A percentile compares a stretch with the other conserved stretches of the same genome.
Evolutionary conservation across 2,329 filamentous ascomycete genomes (phyloP).

Genomic region (Colletotrichum sp.): DNA sequence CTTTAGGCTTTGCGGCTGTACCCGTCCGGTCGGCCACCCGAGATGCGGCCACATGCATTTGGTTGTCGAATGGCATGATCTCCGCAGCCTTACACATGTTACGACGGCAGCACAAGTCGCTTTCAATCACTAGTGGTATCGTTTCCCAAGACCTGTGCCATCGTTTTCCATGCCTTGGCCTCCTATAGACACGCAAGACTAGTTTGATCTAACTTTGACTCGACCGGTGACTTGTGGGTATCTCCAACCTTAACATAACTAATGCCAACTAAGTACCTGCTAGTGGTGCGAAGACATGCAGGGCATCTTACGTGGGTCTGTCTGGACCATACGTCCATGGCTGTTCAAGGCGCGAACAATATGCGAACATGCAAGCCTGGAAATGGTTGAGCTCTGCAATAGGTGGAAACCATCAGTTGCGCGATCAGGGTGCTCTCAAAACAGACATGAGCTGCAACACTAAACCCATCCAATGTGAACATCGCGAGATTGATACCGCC

Average conservation of each 20-base stretch:
- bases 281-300: background rate
- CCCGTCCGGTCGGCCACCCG: background rate
- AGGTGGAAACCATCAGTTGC: background rate
- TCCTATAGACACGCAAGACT: background rate
- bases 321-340: background rate
- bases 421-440: background rate
- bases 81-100: background rate
- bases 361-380: background rate
- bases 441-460: background rate
- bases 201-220: background rate
- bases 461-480: background rate
- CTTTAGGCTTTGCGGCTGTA: background rate
- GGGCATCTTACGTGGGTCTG: background rate
- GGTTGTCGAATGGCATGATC: background rate
- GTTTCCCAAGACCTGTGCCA: no score
- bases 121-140: background rate
- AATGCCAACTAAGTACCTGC: background rate
- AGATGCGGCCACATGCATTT: background rate
- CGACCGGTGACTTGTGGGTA: no score
- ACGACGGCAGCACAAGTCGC: background rate
- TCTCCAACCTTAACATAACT: no score
- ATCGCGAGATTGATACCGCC: background rate
- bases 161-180: background rate
- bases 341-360: background rate
- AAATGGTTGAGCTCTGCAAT: accelerated